Evolutionary conservation across 2,329 filamentous ascomycete genomes (phyloP).

Genomic region (Aspergillaceae sp.): DNA sequence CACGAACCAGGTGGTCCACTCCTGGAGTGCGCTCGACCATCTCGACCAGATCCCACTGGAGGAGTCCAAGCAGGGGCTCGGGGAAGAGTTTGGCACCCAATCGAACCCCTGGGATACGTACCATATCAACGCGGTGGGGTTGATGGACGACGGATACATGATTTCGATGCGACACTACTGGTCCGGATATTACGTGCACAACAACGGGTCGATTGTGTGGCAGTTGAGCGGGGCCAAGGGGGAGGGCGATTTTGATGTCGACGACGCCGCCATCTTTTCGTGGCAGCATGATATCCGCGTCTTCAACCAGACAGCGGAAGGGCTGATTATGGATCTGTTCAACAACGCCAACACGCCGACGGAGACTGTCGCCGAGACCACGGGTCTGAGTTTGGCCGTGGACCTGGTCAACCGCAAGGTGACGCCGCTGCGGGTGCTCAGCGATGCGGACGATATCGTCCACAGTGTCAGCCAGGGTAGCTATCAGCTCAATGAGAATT

Average conservation of each 20-base stretch:
- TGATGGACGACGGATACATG: conserved; percentile 25
- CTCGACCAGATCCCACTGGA: conserved; percentile 20
- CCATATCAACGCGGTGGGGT: conserved; percentile 28
- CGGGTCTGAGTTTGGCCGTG: conserved; percentile 15
- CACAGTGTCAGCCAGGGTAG: conserved; percentile 23
- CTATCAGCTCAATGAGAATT: conserved; percentile 13
- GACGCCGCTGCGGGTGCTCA: conserved; percentile 13
- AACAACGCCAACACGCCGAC: conserved; percentile 24
- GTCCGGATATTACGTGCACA: conserved; percentile 23
- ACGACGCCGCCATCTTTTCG: conserved; percentile 14
- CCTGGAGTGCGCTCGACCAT: conserved; percentile 29
- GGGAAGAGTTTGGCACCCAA: conserved; percentile 9
- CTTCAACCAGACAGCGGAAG: conserved; percentile 25
- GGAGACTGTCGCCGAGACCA: conserved; percentile 12
- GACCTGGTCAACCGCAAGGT: conserved; percentile 17
- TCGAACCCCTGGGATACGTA: conserved; percentile 27
- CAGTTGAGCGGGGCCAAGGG: conserved; percentile 15
- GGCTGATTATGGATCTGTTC: conserved; percentile 24
- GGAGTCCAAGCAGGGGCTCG: conserved; percentile 18
- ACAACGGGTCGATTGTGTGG: conserved; percentile 24
- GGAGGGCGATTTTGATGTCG: conserved; percentile 19
- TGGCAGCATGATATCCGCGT: conserved; percentile 32
- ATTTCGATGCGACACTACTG: conserved; percentile 30
- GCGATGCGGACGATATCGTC: conserved; percentile 15
- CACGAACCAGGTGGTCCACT: conserved; percentile 25